These are phyloP conservation scores for Reutealis trisperma DNA, from an alignment of 345 rosid species.

Conservation along the genomic window DNA sequence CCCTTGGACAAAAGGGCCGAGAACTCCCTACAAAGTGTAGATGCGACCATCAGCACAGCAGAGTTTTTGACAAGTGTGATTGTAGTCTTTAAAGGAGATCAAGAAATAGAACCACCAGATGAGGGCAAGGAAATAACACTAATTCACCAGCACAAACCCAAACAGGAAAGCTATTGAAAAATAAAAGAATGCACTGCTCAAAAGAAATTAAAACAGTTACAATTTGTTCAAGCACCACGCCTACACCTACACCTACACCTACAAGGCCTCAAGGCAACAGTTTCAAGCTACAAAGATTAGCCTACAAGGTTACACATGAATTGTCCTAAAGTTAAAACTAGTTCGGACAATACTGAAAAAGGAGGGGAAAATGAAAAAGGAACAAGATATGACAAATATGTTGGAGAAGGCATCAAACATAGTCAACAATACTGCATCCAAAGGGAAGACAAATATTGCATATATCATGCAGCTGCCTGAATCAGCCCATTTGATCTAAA, in stretches of 20 bases:
- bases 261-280: conserved; percentile 12
- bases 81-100: too few species aligned
- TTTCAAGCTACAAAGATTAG: conserved; percentile 25
- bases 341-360: conserved; percentile 4
- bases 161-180: conserved; percentile 2
- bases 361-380: conserved; percentile 2
- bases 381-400: conserved; percentile 34
- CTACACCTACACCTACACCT: conserved; percentile 43
- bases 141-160: background rate
- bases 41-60: too few species aligned
- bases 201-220: conserved; percentile 27
- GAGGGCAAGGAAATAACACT: background rate
- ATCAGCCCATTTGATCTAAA: conserved; percentile 52
- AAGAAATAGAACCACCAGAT: background rate
- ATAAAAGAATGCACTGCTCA: conserved; percentile 57
- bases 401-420: conserved; percentile 22
- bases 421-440: conserved; percentile 2
- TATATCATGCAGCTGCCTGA: conserved; percentile 57
- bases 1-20: too few species aligned
- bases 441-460: conserved; percentile 4
- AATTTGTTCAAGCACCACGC: conserved; percentile 37
- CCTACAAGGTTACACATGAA: conserved; percentile 20
- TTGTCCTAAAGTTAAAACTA: conserved; percentile 27
- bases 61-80: too few species aligned
- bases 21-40: too few species aligned